These are phyloP conservation scores for Aquilaria malaccensis DNA, from an alignment of 345 rosid genomes.

Conservation along the genomic window DNA sequence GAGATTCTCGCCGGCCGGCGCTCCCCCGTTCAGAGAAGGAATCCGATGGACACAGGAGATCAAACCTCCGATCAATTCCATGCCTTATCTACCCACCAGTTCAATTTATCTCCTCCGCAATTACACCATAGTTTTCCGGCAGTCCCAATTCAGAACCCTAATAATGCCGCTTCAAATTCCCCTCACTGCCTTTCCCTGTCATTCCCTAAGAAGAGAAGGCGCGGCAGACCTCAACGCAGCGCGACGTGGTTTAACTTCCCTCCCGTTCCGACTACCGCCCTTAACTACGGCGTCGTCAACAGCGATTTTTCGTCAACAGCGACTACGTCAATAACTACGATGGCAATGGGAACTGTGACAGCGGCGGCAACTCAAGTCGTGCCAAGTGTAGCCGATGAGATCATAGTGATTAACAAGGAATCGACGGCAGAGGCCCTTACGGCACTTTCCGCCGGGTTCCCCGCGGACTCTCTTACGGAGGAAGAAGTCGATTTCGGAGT, in stretches of 20 bases:
- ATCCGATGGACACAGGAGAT: conserved; percentile 38
- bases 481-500: conserved; percentile 90
- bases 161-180: conserved; percentile 12
- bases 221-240: conserved; percentile 74
- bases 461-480: conserved; percentile 82
- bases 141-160: conserved; percentile 15
- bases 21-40: neutral
- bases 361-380: neutral
- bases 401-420: conserved; percentile 86
- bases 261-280: conserved; percentile 15
- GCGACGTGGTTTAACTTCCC: conserved; percentile 35
- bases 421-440: conserved; percentile 81
- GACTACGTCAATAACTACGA: conserved; percentile 10
- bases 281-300: conserved; percentile 9
- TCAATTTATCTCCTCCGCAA: conserved; percentile 30
- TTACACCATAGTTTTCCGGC: conserved; percentile 30
- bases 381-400: conserved; percentile 65
- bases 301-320: conserved; percentile 22
- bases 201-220: conserved; percentile 76
- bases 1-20: too few species aligned
- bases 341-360: neutral
- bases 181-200: conserved; percentile 52
- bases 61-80: conserved; percentile 30
- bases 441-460: conserved; percentile 91
- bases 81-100: conserved; percentile 30